Evolutionary conservation across 2,329 filamentous ascomycete species (phyloP).

Genomic region (Geosmithia flava): DNA sequence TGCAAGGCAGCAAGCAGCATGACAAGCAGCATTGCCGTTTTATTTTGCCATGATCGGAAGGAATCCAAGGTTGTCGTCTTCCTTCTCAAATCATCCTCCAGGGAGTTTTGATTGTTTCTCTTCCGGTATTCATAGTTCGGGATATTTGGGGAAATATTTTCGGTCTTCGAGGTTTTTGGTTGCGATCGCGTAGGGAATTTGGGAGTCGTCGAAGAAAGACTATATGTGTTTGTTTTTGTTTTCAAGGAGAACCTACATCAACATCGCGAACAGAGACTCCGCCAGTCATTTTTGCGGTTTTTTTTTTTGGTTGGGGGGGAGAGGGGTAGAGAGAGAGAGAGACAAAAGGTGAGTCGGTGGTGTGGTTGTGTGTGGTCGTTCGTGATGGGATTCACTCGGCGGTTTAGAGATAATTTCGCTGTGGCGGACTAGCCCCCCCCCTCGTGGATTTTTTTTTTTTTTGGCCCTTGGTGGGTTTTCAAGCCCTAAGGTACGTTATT

Average conservation of each 20-base stretch:
- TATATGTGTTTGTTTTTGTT: neutral
- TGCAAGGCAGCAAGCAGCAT: neutral
- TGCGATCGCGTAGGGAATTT: neutral
- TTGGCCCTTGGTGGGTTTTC: conserved; percentile 1
- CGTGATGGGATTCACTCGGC: conserved; percentile 7
- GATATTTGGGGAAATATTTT: neutral
- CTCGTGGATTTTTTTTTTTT: neutral
- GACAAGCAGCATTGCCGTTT: neutral
- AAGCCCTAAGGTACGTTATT: conserved; percentile 1
- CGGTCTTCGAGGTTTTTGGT: neutral
- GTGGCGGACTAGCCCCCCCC: neutral
- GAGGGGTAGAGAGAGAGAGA: conserved; percentile 7
- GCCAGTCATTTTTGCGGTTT: conserved; percentile 63
- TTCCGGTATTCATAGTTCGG: neutral
- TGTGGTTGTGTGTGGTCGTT: conserved; percentile 10
- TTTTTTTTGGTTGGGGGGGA: conserved; percentile 17
- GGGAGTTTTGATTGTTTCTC: neutral
- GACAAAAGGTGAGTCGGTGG: conserved; percentile 15
- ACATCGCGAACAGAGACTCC: conserved; percentile 77
- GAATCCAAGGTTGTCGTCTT: too few species aligned
- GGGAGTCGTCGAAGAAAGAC: neutral
- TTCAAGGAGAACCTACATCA: conserved; percentile 49
- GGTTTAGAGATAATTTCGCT: conserved; percentile 6
- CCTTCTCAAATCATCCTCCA: too few species aligned
- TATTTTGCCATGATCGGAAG: too few species aligned